Evolutionary conservation across 257 asterid genomes (phyloP), one percentile per base, ranked within the genome.

Genomic region (Lycium ferocissimum): DNA sequence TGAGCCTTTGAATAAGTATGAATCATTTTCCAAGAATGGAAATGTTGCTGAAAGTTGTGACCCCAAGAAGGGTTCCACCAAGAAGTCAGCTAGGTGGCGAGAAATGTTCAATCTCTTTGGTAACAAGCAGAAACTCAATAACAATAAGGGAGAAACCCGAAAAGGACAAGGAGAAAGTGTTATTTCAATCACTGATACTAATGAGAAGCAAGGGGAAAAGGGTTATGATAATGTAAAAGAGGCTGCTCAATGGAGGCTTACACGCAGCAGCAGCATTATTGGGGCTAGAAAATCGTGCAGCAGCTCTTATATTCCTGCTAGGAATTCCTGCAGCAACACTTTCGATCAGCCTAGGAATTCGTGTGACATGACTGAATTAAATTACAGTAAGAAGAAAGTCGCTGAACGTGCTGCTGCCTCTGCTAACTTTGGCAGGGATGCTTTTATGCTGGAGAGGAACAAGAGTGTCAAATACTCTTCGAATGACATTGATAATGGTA

Each of bases 41-140:
- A 38, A 83, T 66, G 85, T 88, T 83, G 82, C 80, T 67, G 93
- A 88, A 63, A 71, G 56, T 61, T 86, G 38, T 79, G 89, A 87
- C 45, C 76, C 84, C 80, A 69, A 22, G 80, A 86, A 85, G 59
- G 90, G 75, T 26, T 26, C 33, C 54, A 88, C 89, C 0, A 92
- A 90, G 93, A 93, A 91, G 91, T 66, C 93, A 22, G 85, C 87
- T 66, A 86, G 90, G 84, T 93, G 99, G 99, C 92, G 88, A 47
- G 93, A 85, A 85, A 92, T 94, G 43, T 80, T 91, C 90, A 95
- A 91, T 83, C 93, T 90, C 70, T 90, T 92, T 80, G 94, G 94
- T 82, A 89, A 91, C 85, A 94, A 83, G 89, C 89, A 78, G 80
- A 95, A 90, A 85, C 73, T 81, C 43, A 43, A 86, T 61, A 93